These are phyloP conservation scores for Trichoderma sp. DNA, from an alignment of 2,329 filamentous ascomycete species.

Conservation along the genomic window DNA sequence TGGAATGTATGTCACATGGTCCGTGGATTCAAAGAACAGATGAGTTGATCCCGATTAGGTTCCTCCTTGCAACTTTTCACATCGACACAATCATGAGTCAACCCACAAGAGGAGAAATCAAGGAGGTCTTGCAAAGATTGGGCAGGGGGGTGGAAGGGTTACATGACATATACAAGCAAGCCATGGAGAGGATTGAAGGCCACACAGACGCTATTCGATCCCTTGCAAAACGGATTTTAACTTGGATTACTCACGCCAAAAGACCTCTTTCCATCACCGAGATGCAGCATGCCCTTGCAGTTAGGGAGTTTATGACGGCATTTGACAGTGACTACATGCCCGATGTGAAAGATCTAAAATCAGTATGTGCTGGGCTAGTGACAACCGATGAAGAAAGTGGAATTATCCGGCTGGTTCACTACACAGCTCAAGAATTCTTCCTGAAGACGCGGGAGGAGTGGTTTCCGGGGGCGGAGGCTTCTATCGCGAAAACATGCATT, in stretches of 20 bases:
- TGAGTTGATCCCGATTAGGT: no score
- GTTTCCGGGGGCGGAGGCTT: constrained; percentile 32
- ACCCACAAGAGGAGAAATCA: not conserved
- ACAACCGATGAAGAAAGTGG: constrained; percentile 39
- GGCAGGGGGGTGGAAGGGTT: constrained; percentile 25
- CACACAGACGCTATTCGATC: constrained; percentile 30
- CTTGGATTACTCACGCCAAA: constrained; percentile 42
- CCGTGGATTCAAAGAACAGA: not conserved
- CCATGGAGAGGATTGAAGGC: constrained; percentile 42
- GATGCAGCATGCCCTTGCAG: constrained; percentile 43
- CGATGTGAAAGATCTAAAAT: constrained; percentile 35
- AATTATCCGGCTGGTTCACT: constrained; percentile 43
- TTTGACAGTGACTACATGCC: constrained; percentile 32
- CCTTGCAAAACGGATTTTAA: constrained; percentile 40
- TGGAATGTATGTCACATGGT: not conserved
- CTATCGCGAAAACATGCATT: constrained; percentile 34
- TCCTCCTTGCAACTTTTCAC: not conserved
- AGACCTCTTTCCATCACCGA: constrained; percentile 36
- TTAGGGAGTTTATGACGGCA: constrained; percentile 27
- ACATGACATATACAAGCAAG: constrained; percentile 40
- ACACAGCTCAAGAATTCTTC: constrained; percentile 47
- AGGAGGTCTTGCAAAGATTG: not conserved
- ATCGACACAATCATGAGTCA: not conserved
- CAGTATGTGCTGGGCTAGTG: constrained; percentile 43
- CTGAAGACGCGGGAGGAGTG: constrained; percentile 29